Base-by-base conservation (phyloP, 495 filamentous ascomycete genomes). In the Penicillium robsamsonii region DNA sequence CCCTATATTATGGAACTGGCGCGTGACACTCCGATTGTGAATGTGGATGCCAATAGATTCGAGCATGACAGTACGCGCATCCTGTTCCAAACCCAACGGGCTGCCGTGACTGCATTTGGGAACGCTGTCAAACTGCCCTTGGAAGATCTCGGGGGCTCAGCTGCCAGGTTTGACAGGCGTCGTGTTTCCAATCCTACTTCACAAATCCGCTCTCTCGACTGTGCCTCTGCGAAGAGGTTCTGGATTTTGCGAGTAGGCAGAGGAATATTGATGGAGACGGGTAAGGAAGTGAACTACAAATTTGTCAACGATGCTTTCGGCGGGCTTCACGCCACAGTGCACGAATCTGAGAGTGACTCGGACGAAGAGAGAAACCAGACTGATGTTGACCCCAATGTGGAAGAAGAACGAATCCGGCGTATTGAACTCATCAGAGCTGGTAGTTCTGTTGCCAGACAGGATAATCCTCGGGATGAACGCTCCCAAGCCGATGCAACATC, bases 241-340 rank as follows among this genome's bases (percentile, higher is more conserved):
- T 90, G 87, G 87, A 77, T 75, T 15, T 63, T 85, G 24, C 81
- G 80, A 41, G 83, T 89, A 7, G 84, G 77, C 5, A 73, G 87
- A 42, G 81, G 84, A 0, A 55, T 90, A 3, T 61, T 91, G 46
- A 78, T 87, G 79, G 81, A 80, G 50, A 80, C 80, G n/a, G 81
- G 76, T 0, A 76, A 79, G 48, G 77, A 74, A 6, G 70, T 89
- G 44, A 78, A 82, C 37, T 87, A 80, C 68, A 68, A 67, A 10
- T 83, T 79, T 58, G 79, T 84, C 46, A 84, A 88, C 61, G 74
- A 74, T 13, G 85, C 85, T 3, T 90, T 89, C 60, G 82, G 84
- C 24, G 86, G 84, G 3, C 63, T 81, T 8, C 78, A 78, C 5
- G 71, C 71, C 12, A 58, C 62, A 15, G 11, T 71, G 5, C 62